Conservation (phyloP, 2,329 filamentous ascomycete species). For the Beauveria sp. region DNA sequence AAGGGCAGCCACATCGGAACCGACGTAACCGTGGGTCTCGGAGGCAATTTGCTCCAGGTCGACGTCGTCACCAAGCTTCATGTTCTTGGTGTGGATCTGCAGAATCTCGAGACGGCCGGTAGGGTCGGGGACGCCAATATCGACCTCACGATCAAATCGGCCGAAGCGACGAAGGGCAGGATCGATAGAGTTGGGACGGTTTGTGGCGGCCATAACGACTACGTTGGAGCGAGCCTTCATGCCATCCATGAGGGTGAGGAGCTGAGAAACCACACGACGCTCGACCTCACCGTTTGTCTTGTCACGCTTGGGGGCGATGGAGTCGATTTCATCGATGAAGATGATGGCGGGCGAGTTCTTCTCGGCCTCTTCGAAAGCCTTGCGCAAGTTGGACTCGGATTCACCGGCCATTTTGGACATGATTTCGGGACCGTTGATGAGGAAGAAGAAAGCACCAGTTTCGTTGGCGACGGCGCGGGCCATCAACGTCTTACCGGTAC, state of each 20-base stretch:
- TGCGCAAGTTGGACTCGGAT: slow-evolving; percentile 94
- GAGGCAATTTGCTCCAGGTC: slow-evolving; percentile 94
- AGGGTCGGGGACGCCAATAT: slow-evolving; percentile 95
- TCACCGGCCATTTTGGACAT: slow-evolving; percentile 99
- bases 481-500: slow-evolving; percentile 99
- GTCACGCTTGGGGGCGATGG: slow-evolving; percentile 97
- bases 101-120: slow-evolving; percentile 98
- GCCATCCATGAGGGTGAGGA: slow-evolving; percentile 96
- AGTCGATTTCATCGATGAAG: slow-evolving; percentile 99
- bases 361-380: slow-evolving; percentile 99
- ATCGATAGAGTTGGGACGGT: slow-evolving; percentile 97
- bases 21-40: slow-evolving; percentile 98
- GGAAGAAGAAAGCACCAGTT: slow-evolving; percentile 98
- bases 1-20: slow-evolving; percentile 94
- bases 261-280: slow-evolving; percentile 94
- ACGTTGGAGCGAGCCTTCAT: slow-evolving; percentile 99
- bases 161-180: slow-evolving; percentile 95
- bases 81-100: slow-evolving; percentile 99
- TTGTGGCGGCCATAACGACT: slow-evolving; percentile 98
- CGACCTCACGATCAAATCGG: slow-evolving; percentile 97
- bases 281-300: slow-evolving; percentile 99
- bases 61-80: slow-evolving; percentile 96
- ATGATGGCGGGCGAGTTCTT: slow-evolving; percentile 99
- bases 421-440: slow-evolving; percentile 98
- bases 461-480: slow-evolving; percentile 97